Conservation (phyloP, 495 filamentous ascomycete genomes). For the Penicillium chermesinum region DNA sequence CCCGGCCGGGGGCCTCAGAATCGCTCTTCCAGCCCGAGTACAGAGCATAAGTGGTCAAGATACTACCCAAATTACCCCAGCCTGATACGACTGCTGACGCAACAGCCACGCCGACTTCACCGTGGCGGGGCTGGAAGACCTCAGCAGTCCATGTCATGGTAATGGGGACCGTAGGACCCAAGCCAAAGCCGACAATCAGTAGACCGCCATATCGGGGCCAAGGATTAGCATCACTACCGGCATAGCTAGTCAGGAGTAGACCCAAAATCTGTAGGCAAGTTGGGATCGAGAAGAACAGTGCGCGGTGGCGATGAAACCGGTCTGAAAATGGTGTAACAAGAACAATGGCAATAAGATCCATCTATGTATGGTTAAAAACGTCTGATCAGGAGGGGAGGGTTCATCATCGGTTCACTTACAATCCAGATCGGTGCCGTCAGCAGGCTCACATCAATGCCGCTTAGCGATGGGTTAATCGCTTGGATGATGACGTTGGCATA, state of each 20-base stretch:
- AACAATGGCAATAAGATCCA: constrained; percentile 84
- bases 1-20: constrained; percentile 53
- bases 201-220: constrained; percentile 87
- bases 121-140: constrained; percentile 83
- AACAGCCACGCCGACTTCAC: constrained; percentile 88
- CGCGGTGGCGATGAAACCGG: constrained; percentile 75
- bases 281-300: constrained; percentile 75
- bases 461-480: constrained; percentile 66
- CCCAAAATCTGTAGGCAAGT: constrained; percentile 77
- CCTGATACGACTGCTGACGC: constrained; percentile 82
- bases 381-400: no score
- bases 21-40: constrained; percentile 82
- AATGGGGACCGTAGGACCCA: constrained; percentile 86
- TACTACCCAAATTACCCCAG: constrained; percentile 76
- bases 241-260: constrained; percentile 74
- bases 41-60: constrained; percentile 83
- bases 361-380: constrained; percentile 41
- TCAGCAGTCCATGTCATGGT: constrained; percentile 92
- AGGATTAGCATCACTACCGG: constrained; percentile 53
- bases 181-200: constrained; percentile 85
- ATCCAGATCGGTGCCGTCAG: constrained; percentile 91
- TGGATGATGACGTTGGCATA: constrained; percentile 84
- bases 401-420: constrained; percentile 54
- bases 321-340: constrained; percentile 81
- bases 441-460: constrained; percentile 69